Evolutionary conservation across 2,329 filamentous ascomycete genomes (phyloP), one percentile per base, ranked within the genome.

Genomic region (Didymella sp.): DNA sequence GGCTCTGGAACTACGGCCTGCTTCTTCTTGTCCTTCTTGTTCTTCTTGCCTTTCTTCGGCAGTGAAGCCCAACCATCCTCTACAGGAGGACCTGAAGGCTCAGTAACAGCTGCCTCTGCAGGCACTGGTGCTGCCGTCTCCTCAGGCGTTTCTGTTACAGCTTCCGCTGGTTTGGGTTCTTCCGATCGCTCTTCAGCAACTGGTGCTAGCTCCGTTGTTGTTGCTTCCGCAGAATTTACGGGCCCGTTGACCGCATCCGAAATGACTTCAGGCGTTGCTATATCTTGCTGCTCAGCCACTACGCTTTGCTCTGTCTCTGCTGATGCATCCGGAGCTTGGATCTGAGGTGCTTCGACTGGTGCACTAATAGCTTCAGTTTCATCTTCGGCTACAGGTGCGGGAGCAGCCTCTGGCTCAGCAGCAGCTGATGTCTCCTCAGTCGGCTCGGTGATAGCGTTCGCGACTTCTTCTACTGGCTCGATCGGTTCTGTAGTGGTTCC

Each of bases 11-110:
- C 21, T 19, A n/a, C 19, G 12, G 24, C 27, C 27, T 48, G 54
- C 43, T 52, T 57, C 43, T 57, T 56, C 41, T 56, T 56, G 41
- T 51, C 47, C 17, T 56, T 57, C 30, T 52, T 56, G 27, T 9
- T n/a, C 31, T 57, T 57, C 43, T 57, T 57, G 17, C 48, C 38
- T 19, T 52, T 57, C 25, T 52, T 48, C 17, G 54, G 31, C 6
- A 35, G 27, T 13, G 54, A n/a, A 22, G 54, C 54, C 48, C 43
- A 44, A 3, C 52, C 48, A 24, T 52, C 54, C 9, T 49, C 48
- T 30, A 27, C 22, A 22, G 31, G 8, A n/a, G 37, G 8, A 17
- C 41, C 48, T 35, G 47, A 21, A 27, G 31, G 19, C 21, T 52
- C 48, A 42, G 31, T 19, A 11, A 19, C 25, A 24, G 21, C 17